Evolutionary conservation across 139 green algal species (phyloP), one percentile per base, ranked within the genome.

Genomic region (Chlorella sp.): DNA sequence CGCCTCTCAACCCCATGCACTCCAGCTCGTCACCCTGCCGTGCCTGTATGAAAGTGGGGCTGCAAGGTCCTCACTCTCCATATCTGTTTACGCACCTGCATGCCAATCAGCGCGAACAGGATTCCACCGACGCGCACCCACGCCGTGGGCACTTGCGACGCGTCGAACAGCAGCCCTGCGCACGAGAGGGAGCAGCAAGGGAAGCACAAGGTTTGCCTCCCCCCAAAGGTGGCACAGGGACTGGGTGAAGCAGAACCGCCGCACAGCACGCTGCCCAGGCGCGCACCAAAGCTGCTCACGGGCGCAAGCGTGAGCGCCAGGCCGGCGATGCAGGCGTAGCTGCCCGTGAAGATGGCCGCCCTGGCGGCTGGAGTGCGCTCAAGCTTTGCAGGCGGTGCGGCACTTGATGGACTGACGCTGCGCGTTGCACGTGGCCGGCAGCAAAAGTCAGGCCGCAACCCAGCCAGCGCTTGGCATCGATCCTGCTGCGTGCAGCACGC

Each of bases 101-200:
- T 55, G 31, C 83, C 83, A 42, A 88, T 83, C 10, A 78, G 70
- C 0, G 79, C 34, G 36, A 88, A 86, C 2, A 88, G 77, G 30
- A 88, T 79, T 5, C 83, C 83, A 29, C 83, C 83, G 17, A 88
- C 75, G 1, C 77, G 69, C 24, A 88, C 86, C 83, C 83, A 88
- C 23, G 69, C 77, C 0, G 26, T 61, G 0, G 72, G 26, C 6
- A 88, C 74, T 0, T 34, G 22, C 5, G 59, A 34, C 0, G 65
- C 34, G 31, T 78, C 42, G 34, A 86, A 86, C 50, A 88, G 77
- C 32, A 86, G 66, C 6, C 83, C 75, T 81, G 63, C 63, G 33
- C 49, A 24, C 34, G n/a, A 61, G 22, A 35, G 29, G 5, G 5
- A 33, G 36, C 23, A 51, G 31, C 14, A 24, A 66, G 20, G 69